Evolutionary conservation across 805 yeast species (phyloP).

Genomic region (Saccharomycopsis sp.): DNA sequence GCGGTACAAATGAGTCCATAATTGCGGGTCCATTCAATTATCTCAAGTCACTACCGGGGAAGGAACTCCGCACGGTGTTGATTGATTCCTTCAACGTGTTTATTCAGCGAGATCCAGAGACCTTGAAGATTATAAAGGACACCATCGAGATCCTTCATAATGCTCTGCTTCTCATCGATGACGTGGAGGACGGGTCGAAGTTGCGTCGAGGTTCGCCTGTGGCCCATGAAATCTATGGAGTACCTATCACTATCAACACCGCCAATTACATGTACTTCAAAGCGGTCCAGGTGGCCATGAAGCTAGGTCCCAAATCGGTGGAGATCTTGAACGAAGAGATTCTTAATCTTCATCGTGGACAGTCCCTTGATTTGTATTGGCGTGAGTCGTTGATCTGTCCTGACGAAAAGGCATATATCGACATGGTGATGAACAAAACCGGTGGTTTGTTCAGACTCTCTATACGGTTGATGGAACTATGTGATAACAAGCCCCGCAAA

Average conservation of each 20-base stretch:
- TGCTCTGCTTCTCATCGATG: slow-evolving; percentile 72
- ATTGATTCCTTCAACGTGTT: slow-evolving; percentile 50
- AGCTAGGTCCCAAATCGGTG: slow-evolving; percentile 30
- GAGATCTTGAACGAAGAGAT: slow-evolving; percentile 61
- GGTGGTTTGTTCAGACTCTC: slow-evolving; percentile 83
- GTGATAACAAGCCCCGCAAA: slow-evolving; percentile 10
- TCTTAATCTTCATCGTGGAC: slow-evolving; percentile 80
- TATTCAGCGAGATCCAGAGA: slow-evolving; percentile 35
- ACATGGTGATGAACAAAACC: slow-evolving; percentile 83
- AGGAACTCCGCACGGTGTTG: slow-evolving; percentile 44
- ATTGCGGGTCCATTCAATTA: slow-evolving; percentile 44
- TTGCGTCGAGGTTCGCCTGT: slow-evolving; percentile 73
- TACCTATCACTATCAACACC: slow-evolving; percentile 73
- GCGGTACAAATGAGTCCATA: slow-evolving; percentile 26
- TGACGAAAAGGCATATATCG: slow-evolving; percentile 53
- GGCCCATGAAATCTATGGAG: slow-evolving; percentile 73
- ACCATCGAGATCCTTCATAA: slow-evolving; percentile 58
- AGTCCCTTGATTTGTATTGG: slow-evolving; percentile 87
- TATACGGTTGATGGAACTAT: slow-evolving; percentile 50
- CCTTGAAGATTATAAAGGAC: slow-evolving; percentile 35
- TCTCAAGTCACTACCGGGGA: slow-evolving; percentile 46
- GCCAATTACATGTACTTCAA: slow-evolving; percentile 77
- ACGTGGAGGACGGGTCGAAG: slow-evolving; percentile 73
- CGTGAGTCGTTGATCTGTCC: slow-evolving; percentile 61
- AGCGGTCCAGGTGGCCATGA: slow-evolving; percentile 48